Evolutionary conservation across 441 rosid species (phyloP).

Genomic region (Populus hybrid): DNA sequence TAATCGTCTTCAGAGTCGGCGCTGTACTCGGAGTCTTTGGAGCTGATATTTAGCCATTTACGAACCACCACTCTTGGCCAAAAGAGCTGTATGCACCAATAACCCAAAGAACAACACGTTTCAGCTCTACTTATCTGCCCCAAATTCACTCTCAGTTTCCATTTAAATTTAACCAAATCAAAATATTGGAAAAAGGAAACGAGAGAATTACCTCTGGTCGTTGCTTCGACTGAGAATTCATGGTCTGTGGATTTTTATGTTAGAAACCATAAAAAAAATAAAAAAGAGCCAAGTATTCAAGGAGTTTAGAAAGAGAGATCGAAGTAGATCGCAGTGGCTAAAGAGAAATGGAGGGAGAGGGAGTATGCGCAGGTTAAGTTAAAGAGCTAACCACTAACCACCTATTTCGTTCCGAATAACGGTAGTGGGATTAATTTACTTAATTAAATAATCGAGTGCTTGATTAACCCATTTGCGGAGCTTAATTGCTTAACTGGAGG

Average conservation of each 20-base stretch:
- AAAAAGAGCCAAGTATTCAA: neutral
- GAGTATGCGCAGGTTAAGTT: no score
- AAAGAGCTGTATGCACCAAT: constrained; percentile 66
- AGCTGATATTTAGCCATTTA: constrained; percentile 71
- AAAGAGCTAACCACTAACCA: neutral
- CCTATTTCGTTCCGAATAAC: neutral
- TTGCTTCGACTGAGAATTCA: constrained; percentile 26
- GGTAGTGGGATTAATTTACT: neutral
- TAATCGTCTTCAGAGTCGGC: constrained; percentile 53
- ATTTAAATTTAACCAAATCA: neutral
- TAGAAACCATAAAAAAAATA: neutral
- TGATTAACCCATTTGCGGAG: neutral
- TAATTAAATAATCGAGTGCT: neutral
- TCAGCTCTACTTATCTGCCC: constrained; percentile 63
- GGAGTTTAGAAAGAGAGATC: neutral
- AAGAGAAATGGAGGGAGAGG: neutral
- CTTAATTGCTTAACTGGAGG: no score
- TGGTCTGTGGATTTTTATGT: constrained; percentile 19
- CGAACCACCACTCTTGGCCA: constrained; percentile 79
- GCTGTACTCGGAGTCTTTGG: constrained; percentile 69
- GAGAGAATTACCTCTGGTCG: constrained; percentile 27
- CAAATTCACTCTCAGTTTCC: constrained; percentile 23
- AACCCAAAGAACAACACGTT: constrained; percentile 67
- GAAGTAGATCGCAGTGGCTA: neutral
- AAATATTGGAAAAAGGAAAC: neutral